Percentiles rank a stretch among this genome's conserved stretches.
Conservation (phyloP, 768 basidiomycete species). For the Agaricus blazei region DNA sequence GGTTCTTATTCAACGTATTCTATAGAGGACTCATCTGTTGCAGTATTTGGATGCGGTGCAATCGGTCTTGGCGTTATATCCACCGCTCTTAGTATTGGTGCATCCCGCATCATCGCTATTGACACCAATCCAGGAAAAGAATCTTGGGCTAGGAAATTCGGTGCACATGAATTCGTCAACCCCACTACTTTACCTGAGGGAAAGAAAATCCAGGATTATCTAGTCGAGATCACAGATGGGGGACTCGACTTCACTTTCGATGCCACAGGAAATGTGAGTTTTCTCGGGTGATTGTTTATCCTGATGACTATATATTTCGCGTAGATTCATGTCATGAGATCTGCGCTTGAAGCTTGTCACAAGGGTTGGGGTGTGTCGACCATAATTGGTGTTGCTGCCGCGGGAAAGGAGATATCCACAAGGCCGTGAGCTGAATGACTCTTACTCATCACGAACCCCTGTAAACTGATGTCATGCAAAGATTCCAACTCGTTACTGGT, state of each 20-base stretch:
- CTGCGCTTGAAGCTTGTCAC: slow-evolving; percentile 97
- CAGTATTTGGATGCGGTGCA: slow-evolving; percentile 94
- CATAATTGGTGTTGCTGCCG: slow-evolving; percentile 94
- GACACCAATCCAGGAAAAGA: slow-evolving; percentile 88
- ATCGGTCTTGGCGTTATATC: slow-evolving; percentile 93
- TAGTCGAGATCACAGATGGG: slow-evolving; percentile 92
- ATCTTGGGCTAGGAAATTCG: slow-evolving; percentile 86
- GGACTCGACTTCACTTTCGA: slow-evolving; percentile 98
- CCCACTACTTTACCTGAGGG: slow-evolving; percentile 69
- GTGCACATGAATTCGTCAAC: slow-evolving; percentile 94
- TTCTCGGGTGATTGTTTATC: neutral
- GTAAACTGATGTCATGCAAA: neutral
- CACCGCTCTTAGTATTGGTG: slow-evolving; percentile 71
- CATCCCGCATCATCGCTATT: slow-evolving; percentile 86
- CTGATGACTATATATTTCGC: neutral
- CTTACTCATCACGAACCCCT: neutral
- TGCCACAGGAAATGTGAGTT: slow-evolving; percentile 77
- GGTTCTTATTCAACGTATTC: neutral
- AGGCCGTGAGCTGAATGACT: slow-evolving; percentile 55
- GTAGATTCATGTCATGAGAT: slow-evolving; percentile 90
- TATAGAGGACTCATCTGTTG: slow-evolving; percentile 81
- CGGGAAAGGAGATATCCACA: slow-evolving; percentile 92
- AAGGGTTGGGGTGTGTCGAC: slow-evolving; percentile 99
- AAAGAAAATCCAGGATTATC: slow-evolving; percentile 81
- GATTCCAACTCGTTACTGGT: slow-evolving; percentile 64